Evolutionary conservation across 2,329 filamentous ascomycete species (phyloP), one percentile per base, ranked within the genome.

Genomic region (Penicillium sp.): DNA sequence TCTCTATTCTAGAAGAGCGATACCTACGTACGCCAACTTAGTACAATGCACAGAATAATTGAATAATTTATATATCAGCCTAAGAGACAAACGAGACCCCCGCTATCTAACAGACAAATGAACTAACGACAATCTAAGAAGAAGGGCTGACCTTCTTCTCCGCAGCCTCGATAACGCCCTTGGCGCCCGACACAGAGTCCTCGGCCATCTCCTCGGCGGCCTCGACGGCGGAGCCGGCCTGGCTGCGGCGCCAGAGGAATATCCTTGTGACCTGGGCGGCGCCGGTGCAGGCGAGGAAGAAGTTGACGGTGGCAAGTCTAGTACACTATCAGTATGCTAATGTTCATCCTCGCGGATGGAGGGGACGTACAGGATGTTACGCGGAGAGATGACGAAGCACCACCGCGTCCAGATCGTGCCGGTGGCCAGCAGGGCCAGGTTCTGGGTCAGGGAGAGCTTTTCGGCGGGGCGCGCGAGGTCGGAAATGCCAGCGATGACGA

Each of bases 401-500:
- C 94, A 99, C 64, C 94, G 85, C 47, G 94, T 99, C 94, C 94
- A 99, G 82, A 99, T 99, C 63, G 89, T 77, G 64, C 94, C 94
- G 9, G 94, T 99, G 66, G 86, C 86, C 71, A 90, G 94, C 65
- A 99, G 83, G 59, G 94, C 93, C 51, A 81, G 81, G 79, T 97
- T 99, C 78, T 97, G 92, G 28, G 90, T 94, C 61, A 97, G 80
- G 42, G 92, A 97, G 65, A 99, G 90, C 75, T 91, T 91, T 74
- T 95, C 90, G 61, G 89, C 91, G 30, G 94, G 94, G 65, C 94
- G 91, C 61, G 87, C 83, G 73, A 99, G 89, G 79, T 99, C 94
- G 66, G 90, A 87, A 71, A 96, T 83, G 71, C 94, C 94, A 65
- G 94, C 91, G 63, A 97, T 79, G 74, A 97, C 94, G 68, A 99